A percentile compares a stretch with the other conserved stretches of the same genome.
These are phyloP conservation scores for Microbotryum saponariae DNA, from an alignment of 1,284 basidiomycete genomes.

Conservation along the genomic window DNA sequence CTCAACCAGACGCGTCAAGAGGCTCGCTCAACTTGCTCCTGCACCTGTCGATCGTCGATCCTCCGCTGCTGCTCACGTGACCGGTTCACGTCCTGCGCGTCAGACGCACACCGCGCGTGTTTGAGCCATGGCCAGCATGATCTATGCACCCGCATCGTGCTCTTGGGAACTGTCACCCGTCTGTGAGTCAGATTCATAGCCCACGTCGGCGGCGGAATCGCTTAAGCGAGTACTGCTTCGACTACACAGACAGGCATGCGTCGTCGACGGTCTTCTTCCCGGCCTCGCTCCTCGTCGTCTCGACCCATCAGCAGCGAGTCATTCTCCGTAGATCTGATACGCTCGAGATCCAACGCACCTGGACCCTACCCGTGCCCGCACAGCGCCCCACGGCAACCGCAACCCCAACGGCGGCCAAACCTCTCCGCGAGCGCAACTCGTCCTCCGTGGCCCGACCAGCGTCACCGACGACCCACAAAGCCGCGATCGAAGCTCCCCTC, in stretches of 20 bases:
- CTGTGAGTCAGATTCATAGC: not conserved
- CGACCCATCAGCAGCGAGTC: constrained; percentile 10
- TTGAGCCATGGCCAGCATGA: too few species aligned
- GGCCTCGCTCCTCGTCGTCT: constrained; percentile 1
- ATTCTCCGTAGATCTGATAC: constrained; percentile 5
- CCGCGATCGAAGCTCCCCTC: not conserved
- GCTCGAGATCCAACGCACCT: constrained; percentile 15
- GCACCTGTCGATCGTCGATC: too few species aligned
- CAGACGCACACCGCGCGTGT: too few species aligned
- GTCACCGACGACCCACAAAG: not conserved
- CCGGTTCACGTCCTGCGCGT: too few species aligned
- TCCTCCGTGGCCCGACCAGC: not conserved
- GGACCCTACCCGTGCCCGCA: constrained; percentile 10
- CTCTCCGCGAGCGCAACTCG: not conserved
- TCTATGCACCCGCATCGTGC: too few species aligned
- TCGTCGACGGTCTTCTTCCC: not conserved
- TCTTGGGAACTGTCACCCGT: constrained; percentile 22
- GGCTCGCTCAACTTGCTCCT: too few species aligned
- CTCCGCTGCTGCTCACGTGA: too few species aligned
- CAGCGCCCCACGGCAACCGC: not conserved
- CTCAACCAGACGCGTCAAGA: too few species aligned
- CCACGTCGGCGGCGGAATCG: too few species aligned
- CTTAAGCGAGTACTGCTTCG: not conserved
- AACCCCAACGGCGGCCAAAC: not conserved
- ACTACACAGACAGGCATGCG: constrained; percentile 7